Percentiles rank a stretch among this genome's conserved stretches.
These are phyloP conservation scores for Candida frijolesensis DNA, from an alignment of 1,139 yeast genomes.

Conservation along the genomic window DNA sequence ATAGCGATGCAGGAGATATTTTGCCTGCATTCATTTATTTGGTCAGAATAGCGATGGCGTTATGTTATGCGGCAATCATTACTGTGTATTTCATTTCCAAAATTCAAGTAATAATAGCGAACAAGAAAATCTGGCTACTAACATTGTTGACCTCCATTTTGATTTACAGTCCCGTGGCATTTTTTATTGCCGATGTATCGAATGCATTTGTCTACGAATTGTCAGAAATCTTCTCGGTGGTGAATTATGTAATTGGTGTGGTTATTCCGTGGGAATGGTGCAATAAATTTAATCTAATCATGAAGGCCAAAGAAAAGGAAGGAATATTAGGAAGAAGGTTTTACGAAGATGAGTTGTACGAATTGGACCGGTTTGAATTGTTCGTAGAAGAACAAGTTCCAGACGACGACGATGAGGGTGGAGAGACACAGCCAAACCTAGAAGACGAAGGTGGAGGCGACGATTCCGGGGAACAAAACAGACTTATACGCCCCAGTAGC, in stretches of 20 bases:
- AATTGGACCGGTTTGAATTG: slow-evolving; percentile 45
- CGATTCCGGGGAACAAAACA: background rate
- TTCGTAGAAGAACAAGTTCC: slow-evolving; percentile 38
- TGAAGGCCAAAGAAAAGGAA: slow-evolving; percentile 68
- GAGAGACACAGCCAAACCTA: background rate
- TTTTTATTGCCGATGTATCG: slow-evolving; percentile 79
- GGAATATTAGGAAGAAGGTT: slow-evolving; percentile 81
- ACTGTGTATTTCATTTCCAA: slow-evolving; percentile 60
- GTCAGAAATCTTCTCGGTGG: slow-evolving; percentile 72
- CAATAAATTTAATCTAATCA: slow-evolving; percentile 62
- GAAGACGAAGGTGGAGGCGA: slow-evolving; percentile 3
- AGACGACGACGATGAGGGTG: slow-evolving; percentile 18
- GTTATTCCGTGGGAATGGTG: slow-evolving; percentile 91
- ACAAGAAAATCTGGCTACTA: slow-evolving; percentile 51
- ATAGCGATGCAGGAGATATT: slow-evolving; percentile 55
- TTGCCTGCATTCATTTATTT: slow-evolving; percentile 80
- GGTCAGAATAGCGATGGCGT: slow-evolving; percentile 72
- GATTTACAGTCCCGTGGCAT: slow-evolving; percentile 66
- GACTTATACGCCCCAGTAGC: background rate
- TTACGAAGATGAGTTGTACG: slow-evolving; percentile 66
- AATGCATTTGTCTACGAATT: slow-evolving; percentile 70
- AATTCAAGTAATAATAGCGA: slow-evolving; percentile 55
- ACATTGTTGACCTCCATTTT: slow-evolving; percentile 61
- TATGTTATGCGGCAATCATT: slow-evolving; percentile 70
- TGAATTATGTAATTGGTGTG: slow-evolving; percentile 71